Percentiles rank a stretch among this genome's conserved stretches.
Conservation (phyloP, 495 filamentous ascomycete species). For the Umbilicaria muhlenbergii region DNA sequence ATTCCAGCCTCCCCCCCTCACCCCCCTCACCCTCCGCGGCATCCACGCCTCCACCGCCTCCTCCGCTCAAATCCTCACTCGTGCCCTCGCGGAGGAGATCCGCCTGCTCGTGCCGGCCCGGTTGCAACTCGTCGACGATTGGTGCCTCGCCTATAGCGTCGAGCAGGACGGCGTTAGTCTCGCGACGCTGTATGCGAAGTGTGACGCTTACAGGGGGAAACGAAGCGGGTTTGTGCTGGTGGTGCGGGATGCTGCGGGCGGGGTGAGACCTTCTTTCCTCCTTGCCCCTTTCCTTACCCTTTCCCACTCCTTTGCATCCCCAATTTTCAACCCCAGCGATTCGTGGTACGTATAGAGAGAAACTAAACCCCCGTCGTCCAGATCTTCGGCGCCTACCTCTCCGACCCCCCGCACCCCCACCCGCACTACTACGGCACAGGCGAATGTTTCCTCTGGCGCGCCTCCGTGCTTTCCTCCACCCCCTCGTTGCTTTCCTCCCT, state of each 20-base stretch:
- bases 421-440: slow-evolving; percentile 87
- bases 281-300: not conserved
- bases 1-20: slow-evolving; percentile 44
- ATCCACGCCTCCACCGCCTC: slow-evolving; percentile 16
- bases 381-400: slow-evolving; percentile 90
- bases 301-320: no score
- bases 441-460: slow-evolving; percentile 96
- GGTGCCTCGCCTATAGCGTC: slow-evolving; percentile 78
- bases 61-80: slow-evolving; percentile 40
- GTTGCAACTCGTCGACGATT: slow-evolving; percentile 72
- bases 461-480: slow-evolving; percentile 38
- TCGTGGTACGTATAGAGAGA: no score
- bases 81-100: slow-evolving; percentile 80
- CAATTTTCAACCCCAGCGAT: no score
- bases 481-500: slow-evolving; percentile 33
- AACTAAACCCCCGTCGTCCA: slow-evolving; percentile 17
- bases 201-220: slow-evolving; percentile 43
- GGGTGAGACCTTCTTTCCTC: slow-evolving; percentile 33
- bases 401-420: slow-evolving; percentile 65
- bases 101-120: slow-evolving; percentile 74
- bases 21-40: slow-evolving; percentile 32
- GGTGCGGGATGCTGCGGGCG: slow-evolving; percentile 57
- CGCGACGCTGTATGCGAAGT: slow-evolving; percentile 71
- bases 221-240: slow-evolving; percentile 70
- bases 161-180: slow-evolving; percentile 85